phyloP scores from a whole-genome alignment of 805 yeast species.

The Candida jianshihensis region DNA sequence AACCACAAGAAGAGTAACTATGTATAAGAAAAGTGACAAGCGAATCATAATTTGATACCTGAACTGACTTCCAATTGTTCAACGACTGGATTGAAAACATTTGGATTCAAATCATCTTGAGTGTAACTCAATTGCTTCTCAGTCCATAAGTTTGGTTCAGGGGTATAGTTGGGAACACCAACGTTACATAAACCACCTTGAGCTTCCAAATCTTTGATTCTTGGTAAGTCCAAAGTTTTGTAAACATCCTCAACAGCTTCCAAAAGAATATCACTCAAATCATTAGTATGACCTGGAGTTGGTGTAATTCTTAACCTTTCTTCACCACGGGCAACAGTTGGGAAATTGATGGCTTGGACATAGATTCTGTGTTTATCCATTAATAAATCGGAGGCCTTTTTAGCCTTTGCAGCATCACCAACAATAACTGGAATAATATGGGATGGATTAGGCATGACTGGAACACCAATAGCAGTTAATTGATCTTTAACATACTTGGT shows the following conservation, averaged over 20 bases:
- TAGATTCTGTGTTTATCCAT: conserved; percentile 81
- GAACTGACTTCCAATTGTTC: conserved; percentile 64
- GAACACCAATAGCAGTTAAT: conserved; percentile 68
- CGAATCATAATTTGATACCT: conserved; percentile 33
- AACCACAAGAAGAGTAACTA: not conserved
- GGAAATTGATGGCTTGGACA: conserved; percentile 97
- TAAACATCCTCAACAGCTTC: conserved; percentile 79
- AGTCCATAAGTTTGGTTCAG: conserved; percentile 78
- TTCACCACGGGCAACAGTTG: conserved; percentile 93
- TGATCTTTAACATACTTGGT: conserved; percentile 78
- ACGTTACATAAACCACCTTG: conserved; percentile 91
- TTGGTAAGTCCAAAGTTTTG: conserved; percentile 62
- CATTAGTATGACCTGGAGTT: conserved; percentile 89
- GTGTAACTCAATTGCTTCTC: conserved; percentile 63
- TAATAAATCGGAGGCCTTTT: conserved; percentile 82
- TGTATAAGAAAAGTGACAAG: not conserved
- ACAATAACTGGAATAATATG: conserved; percentile 94
- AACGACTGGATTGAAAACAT: conserved; percentile 58
- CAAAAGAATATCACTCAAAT: conserved; percentile 68
- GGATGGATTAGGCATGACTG: conserved; percentile 95
- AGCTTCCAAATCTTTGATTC: conserved; percentile 69
- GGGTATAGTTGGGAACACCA: conserved; percentile 46
- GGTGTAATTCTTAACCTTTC: conserved; percentile 98
- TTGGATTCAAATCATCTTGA: conserved; percentile 57
- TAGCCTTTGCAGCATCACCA: conserved; percentile 92